Base-by-base conservation (phyloP, 371 early-diverging fungal genomes). In the Mortierella sp. region DNA sequence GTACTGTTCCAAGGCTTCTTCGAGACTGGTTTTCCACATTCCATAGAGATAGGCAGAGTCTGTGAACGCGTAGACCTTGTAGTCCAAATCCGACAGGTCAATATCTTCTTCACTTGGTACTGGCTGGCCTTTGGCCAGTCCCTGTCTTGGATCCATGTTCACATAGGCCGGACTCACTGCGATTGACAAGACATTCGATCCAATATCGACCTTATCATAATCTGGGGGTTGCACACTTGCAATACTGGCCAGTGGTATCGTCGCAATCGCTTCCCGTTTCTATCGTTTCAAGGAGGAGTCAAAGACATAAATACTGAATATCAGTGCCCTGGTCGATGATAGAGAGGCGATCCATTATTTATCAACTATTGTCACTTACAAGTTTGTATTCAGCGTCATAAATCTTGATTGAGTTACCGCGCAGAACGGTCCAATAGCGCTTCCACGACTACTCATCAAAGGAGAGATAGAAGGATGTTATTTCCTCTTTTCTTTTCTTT, bases 381-480 rank as follows among this genome's bases (percentile, higher is more conserved):
- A 51, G 43, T 45, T 72, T 72, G 30, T 77, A 72, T 30, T 77
- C 77, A 7, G 77, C 72, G 57, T 79, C 79, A 23, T 79, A 79
- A 14, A 79, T 60, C 60, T 79, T 79, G 59, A 79, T 47, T 28
- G 69, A 46, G 16, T 66, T 56, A 26, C 79, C 73, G 18, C 72
- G 68, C 14, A 79, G 60, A 1, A 79, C 73, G 7, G 70, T 70
- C 72, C 72, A 79, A 37, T 72, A 79, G 37, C 72, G 51, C 60
- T 72, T 79, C 79, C 73, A 79, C 1, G 68, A 60, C 73, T 77
- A 53, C 9, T 12, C 53, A 53, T 19, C 37, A 70, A 18, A 47
- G 4, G 14, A 16, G 23, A 37, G n/a, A n/a, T n/a, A 25, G 26
- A 46, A 29, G 3, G 29, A 37, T 5, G 37, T 37, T 37, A 37